A percentile compares a stretch with the other conserved stretches of the same genome.
Evolutionary conservation across 176 grass and related monocot species (phyloP).

Genomic region (Aegilops longissima): DNA sequence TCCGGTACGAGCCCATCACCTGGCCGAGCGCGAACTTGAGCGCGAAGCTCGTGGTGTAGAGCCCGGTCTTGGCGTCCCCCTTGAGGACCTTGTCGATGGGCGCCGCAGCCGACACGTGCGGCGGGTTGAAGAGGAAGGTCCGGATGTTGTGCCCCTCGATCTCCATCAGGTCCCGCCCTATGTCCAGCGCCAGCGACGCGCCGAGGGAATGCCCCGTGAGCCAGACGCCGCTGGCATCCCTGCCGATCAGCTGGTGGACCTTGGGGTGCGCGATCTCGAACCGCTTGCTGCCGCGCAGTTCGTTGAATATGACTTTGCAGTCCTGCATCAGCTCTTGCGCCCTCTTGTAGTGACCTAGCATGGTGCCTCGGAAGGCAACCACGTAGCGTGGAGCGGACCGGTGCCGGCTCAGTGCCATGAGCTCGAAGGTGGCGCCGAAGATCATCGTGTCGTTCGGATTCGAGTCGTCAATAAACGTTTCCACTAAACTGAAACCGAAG

Average conservation of each 20-base stretch:
- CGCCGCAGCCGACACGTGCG: conserved; percentile 2
- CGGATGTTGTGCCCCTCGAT: neutral
- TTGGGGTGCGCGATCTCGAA: neutral
- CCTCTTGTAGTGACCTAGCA: neutral
- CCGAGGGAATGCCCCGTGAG: conserved; percentile 28
- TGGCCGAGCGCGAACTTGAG: neutral
- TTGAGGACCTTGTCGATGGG: neutral
- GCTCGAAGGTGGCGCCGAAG: too few species aligned
- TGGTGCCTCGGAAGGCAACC: too few species aligned
- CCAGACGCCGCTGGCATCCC: neutral
- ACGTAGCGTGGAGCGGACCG: too few species aligned
- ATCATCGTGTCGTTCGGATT: too few species aligned
- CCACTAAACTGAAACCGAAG: too few species aligned
- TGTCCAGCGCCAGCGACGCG: conserved; percentile 20
- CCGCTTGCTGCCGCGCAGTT: neutral
- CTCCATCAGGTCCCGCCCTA: neutral
- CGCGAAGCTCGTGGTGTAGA: neutral
- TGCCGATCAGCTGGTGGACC: neutral
- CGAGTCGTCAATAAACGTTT: too few species aligned
- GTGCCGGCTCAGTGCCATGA: too few species aligned
- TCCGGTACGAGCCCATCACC: neutral
- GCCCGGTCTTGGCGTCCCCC: neutral
- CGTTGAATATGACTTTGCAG: neutral
- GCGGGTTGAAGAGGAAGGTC: conserved; percentile 32
- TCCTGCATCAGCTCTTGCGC: neutral